A percentile compares a stretch with the other conserved stretches of the same genome.
phyloP scores from a whole-genome alignment of 2,329 filamentous ascomycete genomes.

The Verticillium tricorpus region DNA sequence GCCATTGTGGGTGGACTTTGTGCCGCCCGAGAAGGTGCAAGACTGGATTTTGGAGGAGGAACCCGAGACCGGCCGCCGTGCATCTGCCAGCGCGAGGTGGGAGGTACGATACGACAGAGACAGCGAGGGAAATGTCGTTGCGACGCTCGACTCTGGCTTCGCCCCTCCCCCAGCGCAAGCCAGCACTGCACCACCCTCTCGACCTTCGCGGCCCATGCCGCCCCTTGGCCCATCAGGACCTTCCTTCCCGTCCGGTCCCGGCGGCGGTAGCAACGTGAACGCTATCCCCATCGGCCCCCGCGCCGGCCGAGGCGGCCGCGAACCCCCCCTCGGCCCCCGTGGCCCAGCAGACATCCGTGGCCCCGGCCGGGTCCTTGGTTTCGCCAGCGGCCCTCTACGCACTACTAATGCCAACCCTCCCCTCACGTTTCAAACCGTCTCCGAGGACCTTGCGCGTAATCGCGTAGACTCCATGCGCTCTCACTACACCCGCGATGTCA shows the following conservation, averaged over 20 bases:
- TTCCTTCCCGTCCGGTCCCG: conserved; percentile 7
- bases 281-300: conserved; percentile 33
- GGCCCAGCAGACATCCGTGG: neutral
- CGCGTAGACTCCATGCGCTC: conserved; percentile 56
- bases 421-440: conserved; percentile 52
- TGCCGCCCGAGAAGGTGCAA: conserved; percentile 68
- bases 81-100: conserved; percentile 49
- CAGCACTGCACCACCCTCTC: conserved; percentile 4
- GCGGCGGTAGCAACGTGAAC: conserved; percentile 17
- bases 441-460: conserved; percentile 56
- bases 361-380: conserved; percentile 9
- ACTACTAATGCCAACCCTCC: conserved; percentile 37
- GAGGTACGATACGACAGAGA: conserved; percentile 67
- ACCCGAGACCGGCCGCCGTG: conserved; percentile 33
- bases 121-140: conserved; percentile 49
- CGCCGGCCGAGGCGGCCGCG: neutral
- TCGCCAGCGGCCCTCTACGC: conserved; percentile 16
- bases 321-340: neutral
- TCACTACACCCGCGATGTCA: conserved; percentile 38
- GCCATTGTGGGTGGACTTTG: conserved; percentile 81
- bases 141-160: conserved; percentile 38
- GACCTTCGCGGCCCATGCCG: conserved; percentile 8
- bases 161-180: conserved; percentile 4
- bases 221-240: conserved; percentile 7
- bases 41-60: conserved; percentile 73